Conservation (phyloP, 305 asterid species). For the Salvia sclarea region DNA sequence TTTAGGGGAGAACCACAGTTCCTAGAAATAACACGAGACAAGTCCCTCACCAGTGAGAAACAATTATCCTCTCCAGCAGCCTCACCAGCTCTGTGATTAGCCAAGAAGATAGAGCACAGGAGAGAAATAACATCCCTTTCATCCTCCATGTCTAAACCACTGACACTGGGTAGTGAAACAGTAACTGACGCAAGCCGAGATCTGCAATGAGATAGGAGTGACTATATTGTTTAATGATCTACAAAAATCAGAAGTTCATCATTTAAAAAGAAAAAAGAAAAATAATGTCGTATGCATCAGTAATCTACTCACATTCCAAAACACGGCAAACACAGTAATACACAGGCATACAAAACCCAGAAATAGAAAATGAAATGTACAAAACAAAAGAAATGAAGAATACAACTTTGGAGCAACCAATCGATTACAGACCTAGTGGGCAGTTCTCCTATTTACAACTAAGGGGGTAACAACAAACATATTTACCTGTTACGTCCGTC, state of each 20-base stretch:
- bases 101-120: slow-evolving; percentile 61
- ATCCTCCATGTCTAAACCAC: slow-evolving; percentile 7
- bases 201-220: slow-evolving; percentile 14
- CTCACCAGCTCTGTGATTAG: slow-evolving; percentile 80
- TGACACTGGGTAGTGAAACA: slow-evolving; percentile 25
- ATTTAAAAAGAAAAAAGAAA: too few relatives aligned
- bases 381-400: not conserved
- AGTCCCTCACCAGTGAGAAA: slow-evolving; percentile 67
- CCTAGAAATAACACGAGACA: not conserved
- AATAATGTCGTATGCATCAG: not conserved
- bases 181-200: slow-evolving; percentile 32
- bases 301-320: not conserved
- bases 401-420: not conserved
- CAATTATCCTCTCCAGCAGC: slow-evolving; percentile 69
- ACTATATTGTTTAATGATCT: not conserved
- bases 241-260: not conserved
- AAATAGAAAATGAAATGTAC: not conserved
- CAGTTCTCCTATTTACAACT: not conserved
- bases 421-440: not conserved
- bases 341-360: not conserved
- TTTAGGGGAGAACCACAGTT: not conserved
- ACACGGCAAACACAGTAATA: not conserved
- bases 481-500: slow-evolving; percentile 73
- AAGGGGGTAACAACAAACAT: slow-evolving; percentile 7
- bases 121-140: slow-evolving; percentile 28